Base-by-base conservation (phyloP, 164 flowering plant species). In the Vitis cinerea region DNA sequence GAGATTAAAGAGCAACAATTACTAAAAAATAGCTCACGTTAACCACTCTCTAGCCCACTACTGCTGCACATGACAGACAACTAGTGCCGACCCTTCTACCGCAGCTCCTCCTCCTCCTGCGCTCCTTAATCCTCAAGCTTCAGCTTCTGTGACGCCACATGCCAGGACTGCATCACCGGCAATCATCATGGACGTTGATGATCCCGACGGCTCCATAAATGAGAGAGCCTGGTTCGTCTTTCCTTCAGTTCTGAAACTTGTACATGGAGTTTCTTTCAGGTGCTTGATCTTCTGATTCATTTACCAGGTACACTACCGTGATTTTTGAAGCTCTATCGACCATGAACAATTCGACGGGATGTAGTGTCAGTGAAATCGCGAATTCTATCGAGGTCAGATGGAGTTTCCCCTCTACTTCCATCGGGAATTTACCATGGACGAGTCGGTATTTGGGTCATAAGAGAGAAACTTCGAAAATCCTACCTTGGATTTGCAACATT, bases 331-430 rank as follows among this genome's bases (percentile, higher is more conserved):
- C 94, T 52, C 81, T 92, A 61, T 77, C 92, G 56, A 73, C 81
- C 56, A 37, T 84, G 44, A 84, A 81, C 55, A 88, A 88, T 59
- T 72, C 85, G 17, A 83, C 83, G 78, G 94, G 97, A 66, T 73
- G 81, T 55, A 92, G 87, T 59, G 68, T 83, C 17, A 55, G 70
- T 74, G 69, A 84, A 7, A 83, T 91, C 71, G 71, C 75, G 13
- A 63, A 61, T 67, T 93, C 68, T 76, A 86, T 93, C 74, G 90
- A 88, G 93, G 98, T 93, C 55, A 49, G 80, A 49, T 55, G 50
- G 8, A 56, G 37, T 49, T 4, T 23, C 10, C 52, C 13, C 10
- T 47, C 16, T 14, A 3, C 6, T 31, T 31, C 6, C 3, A 3
- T 31, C 6, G 23, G 23, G 23, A 19, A 19, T 19, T 19, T 19